These are phyloP conservation scores for Eudorina sp. DNA, from an alignment of 139 green algal species.

Conservation along the genomic window DNA sequence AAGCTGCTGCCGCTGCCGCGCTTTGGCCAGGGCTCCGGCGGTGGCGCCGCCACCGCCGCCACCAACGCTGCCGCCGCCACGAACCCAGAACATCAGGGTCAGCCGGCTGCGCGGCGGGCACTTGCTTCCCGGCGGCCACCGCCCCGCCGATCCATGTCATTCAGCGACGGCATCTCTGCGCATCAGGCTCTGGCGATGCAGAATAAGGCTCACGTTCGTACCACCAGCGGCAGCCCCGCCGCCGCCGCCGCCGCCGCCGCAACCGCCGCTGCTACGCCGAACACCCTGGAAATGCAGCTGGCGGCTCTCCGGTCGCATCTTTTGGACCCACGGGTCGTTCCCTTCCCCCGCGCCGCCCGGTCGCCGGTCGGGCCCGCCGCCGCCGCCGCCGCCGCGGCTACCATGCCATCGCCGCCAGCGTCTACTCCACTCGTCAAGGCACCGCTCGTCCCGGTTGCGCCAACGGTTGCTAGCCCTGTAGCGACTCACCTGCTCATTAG, in stretches of 20 bases:
- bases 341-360: neutral
- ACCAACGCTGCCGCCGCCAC: no score
- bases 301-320: slow-evolving; percentile 11
- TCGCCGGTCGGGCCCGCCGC: neutral
- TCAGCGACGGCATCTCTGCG: neutral
- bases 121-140: neutral
- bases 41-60: neutral
- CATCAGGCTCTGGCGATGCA: neutral
- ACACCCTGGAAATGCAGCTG: neutral
- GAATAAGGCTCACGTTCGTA: neutral
- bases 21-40: neutral
- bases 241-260: neutral
- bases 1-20: slow-evolving; percentile 1
- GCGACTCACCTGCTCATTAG: neutral
- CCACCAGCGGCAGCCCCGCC: neutral
- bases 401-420: neutral
- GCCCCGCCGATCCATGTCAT: neutral
- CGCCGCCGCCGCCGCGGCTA: neutral
- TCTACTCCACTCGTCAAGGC: neutral
- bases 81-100: no score
- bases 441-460: no score
- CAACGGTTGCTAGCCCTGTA: neutral
- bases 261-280: neutral
- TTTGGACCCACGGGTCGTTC: neutral
- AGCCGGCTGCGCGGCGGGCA: neutral